Conservation (phyloP, 2,329 filamentous ascomycete species). For the Didymella lethalis region DNA sequence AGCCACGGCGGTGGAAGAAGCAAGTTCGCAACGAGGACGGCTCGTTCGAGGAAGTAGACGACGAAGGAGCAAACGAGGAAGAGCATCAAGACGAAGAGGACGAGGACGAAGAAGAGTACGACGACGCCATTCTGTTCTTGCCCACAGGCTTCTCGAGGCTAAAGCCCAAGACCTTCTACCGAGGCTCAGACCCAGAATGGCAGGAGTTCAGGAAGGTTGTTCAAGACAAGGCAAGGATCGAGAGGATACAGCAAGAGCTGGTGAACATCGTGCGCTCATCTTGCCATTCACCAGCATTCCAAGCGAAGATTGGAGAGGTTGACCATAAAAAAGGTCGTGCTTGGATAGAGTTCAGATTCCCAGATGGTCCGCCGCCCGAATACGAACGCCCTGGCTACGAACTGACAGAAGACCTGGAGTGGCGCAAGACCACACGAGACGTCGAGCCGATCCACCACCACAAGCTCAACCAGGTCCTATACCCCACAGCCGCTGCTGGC, state of each 20-base stretch:
- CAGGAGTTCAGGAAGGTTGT: constrained; percentile 58
- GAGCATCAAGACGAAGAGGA: constrained; percentile 44
- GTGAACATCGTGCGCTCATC: constrained; percentile 45
- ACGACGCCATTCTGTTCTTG: constrained; percentile 55
- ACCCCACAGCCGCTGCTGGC: constrained; percentile 31
- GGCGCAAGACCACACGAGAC: constrained; percentile 41
- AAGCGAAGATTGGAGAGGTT: constrained; percentile 46
- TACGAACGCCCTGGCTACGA: constrained; percentile 57
- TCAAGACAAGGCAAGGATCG: constrained; percentile 52
- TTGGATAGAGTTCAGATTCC: constrained; percentile 60
- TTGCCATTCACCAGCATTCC: constrained; percentile 4
- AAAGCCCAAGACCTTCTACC: constrained; percentile 55
- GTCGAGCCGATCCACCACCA: constrained; percentile 49
- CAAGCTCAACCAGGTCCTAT: constrained; percentile 40
- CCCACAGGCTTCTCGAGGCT: constrained; percentile 56
- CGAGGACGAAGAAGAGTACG: constrained; percentile 38
- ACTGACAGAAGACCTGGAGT: constrained; percentile 51
- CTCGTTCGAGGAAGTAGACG: constrained; percentile 30
- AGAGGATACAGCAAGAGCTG: constrained; percentile 53
- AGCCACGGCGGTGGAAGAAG: constrained; percentile 18
- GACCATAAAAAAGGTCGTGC: constrained; percentile 52
- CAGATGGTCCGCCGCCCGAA: constrained; percentile 58
- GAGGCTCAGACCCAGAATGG: constrained; percentile 63
- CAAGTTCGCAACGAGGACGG: constrained; percentile 17
- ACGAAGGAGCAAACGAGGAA: constrained; percentile 32